Conservation (phyloP, 768 basidiomycete species). For the Mycena rosella region DNA sequence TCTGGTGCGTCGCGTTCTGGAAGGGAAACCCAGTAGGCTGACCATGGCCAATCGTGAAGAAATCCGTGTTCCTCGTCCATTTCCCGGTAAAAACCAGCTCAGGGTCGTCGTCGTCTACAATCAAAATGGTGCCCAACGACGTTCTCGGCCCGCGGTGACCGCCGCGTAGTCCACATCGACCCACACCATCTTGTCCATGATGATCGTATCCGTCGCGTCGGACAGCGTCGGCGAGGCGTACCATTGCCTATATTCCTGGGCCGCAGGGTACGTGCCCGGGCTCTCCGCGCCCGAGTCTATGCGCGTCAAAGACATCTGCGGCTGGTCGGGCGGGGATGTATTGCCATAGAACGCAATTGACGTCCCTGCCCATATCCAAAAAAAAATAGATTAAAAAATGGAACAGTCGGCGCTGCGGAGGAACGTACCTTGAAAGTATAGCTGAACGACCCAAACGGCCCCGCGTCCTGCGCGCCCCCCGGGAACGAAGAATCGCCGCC, state of each 20-base stretch:
- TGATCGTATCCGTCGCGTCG: not conserved
- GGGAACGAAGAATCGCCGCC: not conserved
- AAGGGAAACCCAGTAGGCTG: not conserved
- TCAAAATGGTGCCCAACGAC: not conserved
- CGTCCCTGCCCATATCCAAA: not conserved
- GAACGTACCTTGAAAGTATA: slow-evolving; percentile 2
- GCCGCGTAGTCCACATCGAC: slow-evolving; percentile 1
- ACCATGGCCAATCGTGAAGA: not conserved
- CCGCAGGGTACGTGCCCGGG: not conserved
- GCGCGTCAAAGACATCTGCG: not conserved
- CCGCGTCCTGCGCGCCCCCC: not conserved
- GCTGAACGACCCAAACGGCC: slow-evolving; percentile 1
- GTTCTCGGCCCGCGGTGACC: not conserved
- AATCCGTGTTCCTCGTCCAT: not conserved
- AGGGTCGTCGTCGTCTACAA: not conserved
- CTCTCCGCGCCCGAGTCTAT: not conserved
- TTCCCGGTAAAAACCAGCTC: not conserved
- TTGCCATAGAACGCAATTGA: slow-evolving; percentile 1
- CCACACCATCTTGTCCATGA: not conserved
- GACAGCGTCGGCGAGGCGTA: not conserved
- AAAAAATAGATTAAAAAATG: not conserved
- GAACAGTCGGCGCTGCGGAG: too few relatives aligned
- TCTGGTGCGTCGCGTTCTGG: slow-evolving; percentile 3
- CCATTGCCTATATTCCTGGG: slow-evolving; percentile 2
- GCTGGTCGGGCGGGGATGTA: not conserved